Percentiles rank a stretch among this genome's conserved stretches.
Conservation (phyloP, 139 green algal species). For the Parachlorella kessleri region DNA sequence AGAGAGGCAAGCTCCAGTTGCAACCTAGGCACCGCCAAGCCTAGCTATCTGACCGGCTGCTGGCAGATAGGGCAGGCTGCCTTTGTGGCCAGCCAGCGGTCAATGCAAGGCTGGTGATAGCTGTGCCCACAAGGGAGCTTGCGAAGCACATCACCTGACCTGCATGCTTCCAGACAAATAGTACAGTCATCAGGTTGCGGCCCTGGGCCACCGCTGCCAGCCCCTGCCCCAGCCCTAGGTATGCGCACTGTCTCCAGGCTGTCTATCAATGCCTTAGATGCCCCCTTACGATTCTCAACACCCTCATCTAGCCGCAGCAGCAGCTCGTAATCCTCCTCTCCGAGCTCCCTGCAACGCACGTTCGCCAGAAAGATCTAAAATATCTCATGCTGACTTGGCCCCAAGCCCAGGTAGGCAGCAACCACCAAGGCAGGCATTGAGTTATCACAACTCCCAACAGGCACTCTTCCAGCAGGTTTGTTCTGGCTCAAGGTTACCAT, state of each 20-base stretch:
- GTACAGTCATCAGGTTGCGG: slow-evolving; percentile 11
- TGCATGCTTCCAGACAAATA: slow-evolving; percentile 41
- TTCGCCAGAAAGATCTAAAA: not conserved
- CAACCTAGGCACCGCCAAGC: not conserved
- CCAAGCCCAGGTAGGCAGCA: not conserved
- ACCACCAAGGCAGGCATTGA: not conserved
- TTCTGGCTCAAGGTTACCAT: not conserved
- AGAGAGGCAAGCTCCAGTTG: not conserved
- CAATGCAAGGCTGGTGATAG: slow-evolving; percentile 37
- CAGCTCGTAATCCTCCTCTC: slow-evolving; percentile 55
- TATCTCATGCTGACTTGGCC: not conserved
- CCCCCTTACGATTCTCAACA: slow-evolving; percentile 65
- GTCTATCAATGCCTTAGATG: slow-evolving; percentile 41
- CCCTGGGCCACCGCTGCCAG: not conserved
- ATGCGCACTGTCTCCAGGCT: slow-evolving; percentile 36
- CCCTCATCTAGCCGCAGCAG: slow-evolving; percentile 66
- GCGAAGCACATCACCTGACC: slow-evolving; percentile 14
- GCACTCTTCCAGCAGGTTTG: not conserved
- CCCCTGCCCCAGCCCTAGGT: not conserved
- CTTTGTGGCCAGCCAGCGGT: slow-evolving; percentile 32
- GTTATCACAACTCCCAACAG: not conserved
- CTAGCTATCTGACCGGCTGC: not conserved
- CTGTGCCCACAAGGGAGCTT: slow-evolving; percentile 31
- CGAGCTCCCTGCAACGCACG: slow-evolving; percentile 59
- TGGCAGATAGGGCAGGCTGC: slow-evolving; percentile 37